These are phyloP conservation scores for Nasturtium officinale DNA, from an alignment of 345 rosid genomes.

Conservation along the genomic window DNA sequence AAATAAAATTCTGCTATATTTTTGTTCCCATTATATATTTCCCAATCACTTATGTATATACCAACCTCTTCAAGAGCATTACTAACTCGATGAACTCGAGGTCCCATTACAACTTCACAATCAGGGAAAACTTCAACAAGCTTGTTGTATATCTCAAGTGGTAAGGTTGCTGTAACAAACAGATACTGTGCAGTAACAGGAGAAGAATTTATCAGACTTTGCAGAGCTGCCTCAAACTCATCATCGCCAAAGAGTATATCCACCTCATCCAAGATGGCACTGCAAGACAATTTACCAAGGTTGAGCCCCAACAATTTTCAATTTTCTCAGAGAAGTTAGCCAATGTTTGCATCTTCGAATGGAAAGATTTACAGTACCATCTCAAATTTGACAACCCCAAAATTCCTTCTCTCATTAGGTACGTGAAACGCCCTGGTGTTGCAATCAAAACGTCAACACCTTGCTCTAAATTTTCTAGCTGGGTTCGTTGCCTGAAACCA, in stretches of 20 bases:
- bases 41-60: conserved; percentile 20
- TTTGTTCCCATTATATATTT: conserved; percentile 11
- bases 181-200: conserved; percentile 77
- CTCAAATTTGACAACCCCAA: conserved; percentile 66
- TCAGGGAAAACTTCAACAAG: conserved; percentile 85
- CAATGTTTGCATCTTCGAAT: neutral
- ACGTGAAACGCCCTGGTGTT: conserved; percentile 96
- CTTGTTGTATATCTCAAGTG: conserved; percentile 77
- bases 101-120: conserved; percentile 89
- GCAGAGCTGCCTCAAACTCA: conserved; percentile 76
- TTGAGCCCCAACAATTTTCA: conserved; percentile 6
- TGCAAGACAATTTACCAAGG: conserved; percentile 47
- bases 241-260: conserved; percentile 81
- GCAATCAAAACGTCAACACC: conserved; percentile 85
- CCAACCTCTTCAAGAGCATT: conserved; percentile 84
- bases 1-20: neutral
- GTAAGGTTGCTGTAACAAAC: conserved; percentile 94
- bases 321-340: neutral
- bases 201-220: conserved; percentile 67
- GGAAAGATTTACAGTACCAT: conserved; percentile 52
- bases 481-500: conserved; percentile 88
- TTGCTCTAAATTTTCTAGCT: conserved; percentile 75
- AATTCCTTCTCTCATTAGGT: conserved; percentile 71
- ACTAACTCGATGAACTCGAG: conserved; percentile 85
- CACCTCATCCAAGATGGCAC: conserved; percentile 86